Conservation (phyloP, 208 protist species). For the Trypanosoma boissoni region DNA sequence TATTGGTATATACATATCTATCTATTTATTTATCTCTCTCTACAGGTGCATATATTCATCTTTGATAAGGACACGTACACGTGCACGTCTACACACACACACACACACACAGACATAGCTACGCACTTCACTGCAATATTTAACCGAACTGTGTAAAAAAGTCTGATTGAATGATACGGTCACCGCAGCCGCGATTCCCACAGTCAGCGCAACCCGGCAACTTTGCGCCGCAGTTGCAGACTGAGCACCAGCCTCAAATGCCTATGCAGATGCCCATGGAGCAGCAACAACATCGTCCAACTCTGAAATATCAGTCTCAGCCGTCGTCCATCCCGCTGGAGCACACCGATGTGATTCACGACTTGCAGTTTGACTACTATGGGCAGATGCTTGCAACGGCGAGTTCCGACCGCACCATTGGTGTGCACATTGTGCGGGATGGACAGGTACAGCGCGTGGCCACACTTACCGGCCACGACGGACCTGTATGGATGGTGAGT, state of each 20-base stretch:
- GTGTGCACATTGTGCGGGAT: constrained; percentile 90
- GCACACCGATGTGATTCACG: constrained; percentile 95
- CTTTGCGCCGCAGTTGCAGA: not conserved
- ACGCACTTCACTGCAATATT: too few species aligned
- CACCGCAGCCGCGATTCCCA: constrained; percentile 13
- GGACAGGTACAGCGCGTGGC: constrained; percentile 54
- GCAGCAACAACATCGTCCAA: constrained; percentile 3
- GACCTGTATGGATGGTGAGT: constrained; percentile 97
- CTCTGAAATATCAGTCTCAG: not conserved
- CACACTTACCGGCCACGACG: constrained; percentile 91
- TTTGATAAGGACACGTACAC: too few species aligned
- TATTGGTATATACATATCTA: too few species aligned
- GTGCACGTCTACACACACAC: too few species aligned
- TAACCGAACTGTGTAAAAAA: too few species aligned
- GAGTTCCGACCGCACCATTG: constrained; percentile 96
- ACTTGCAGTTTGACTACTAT: constrained; percentile 98
- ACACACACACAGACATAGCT: too few species aligned
- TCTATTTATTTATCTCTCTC: too few species aligned
- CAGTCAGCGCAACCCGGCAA: not conserved
- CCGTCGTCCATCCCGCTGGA: constrained; percentile 14
- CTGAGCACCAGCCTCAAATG: not conserved
- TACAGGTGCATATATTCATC: too few species aligned
- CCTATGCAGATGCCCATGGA: constrained; percentile 1
- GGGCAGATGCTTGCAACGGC: constrained; percentile 96
- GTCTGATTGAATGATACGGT: constrained; percentile 23